Evolutionary conservation across 257 asterid species (phyloP), one percentile per base, ranked within the genome.

Genomic region (Linderniella brevidens): DNA sequence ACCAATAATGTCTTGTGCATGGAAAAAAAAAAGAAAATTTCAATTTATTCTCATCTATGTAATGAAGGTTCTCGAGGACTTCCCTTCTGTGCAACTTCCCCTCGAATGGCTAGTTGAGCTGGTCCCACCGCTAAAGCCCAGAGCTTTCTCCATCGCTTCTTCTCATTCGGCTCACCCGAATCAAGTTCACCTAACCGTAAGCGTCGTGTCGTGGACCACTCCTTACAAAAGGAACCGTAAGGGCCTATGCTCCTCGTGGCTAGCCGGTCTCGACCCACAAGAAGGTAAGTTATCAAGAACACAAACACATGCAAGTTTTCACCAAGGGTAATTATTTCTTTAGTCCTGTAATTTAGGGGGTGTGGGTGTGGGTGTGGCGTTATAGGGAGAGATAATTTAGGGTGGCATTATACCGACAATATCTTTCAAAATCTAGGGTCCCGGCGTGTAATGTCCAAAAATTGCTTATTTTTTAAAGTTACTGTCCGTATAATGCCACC

Each of bases 201-300:
- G 80, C 17, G 66, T 80, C 41, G 98, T 78, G 18, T 72, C 85
- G 29, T 80, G 95, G 93, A 84, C 65, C 51, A 88, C 98, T 51
- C 94, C 96, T 54, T 88, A 76, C 72, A 84, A 84, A 63, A 78
- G 95, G 77, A 72, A 69, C 20, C 85, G 92, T 0, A 17, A 38
- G 13, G 98, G 96, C 58, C 98, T 88, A 54, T 88, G 96, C 80
- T 88, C 96, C 6, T 60, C 94, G 16, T 88, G 98, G 98, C 75
- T 88, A 51, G 92, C 98, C 50, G 66, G 72, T 57, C 78, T 88
- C 35, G 79, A 88, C 69, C 96, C 92, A 61, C 72, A 69, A 54
- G 78, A 72, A 57, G 57, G 92, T 83, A 70, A 20, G 68, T 41
- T 5, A 12, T 6, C 11, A n/a, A n/a, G n/a, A n/a, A n/a, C n/a